These are phyloP conservation scores for Fusarium tupiense DNA, from an alignment of 2,329 filamentous ascomycete genomes.

Conservation along the genomic window DNA sequence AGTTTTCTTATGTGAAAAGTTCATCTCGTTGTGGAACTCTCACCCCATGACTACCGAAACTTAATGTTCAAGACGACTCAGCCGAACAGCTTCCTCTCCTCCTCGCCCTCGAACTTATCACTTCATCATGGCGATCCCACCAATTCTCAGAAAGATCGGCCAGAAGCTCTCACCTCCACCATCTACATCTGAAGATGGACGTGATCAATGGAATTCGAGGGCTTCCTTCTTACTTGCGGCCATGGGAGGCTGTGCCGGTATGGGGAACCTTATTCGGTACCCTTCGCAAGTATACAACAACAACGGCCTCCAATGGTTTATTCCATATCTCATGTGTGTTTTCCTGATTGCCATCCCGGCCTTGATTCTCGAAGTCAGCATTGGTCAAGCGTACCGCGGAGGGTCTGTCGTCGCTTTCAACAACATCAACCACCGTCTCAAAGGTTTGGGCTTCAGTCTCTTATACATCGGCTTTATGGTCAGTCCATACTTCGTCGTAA, in stretches of 20 bases:
- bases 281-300: constrained; percentile 69
- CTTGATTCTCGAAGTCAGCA: constrained; percentile 70
- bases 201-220: constrained; percentile 65
- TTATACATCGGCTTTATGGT: constrained; percentile 64
- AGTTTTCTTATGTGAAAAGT: background rate
- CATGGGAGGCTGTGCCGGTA: constrained; percentile 67
- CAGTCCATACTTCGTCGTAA: constrained; percentile 66
- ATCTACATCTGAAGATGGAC: constrained; percentile 51
- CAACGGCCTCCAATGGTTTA: constrained; percentile 68
- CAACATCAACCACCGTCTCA: constrained; percentile 62
- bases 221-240: constrained; percentile 65
- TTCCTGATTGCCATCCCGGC: constrained; percentile 66
- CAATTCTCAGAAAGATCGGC: constrained; percentile 45
- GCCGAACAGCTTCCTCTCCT: background rate
- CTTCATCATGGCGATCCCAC: constrained; percentile 30
- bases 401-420: constrained; percentile 65
- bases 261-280: constrained; percentile 67
- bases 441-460: constrained; percentile 62
- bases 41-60: background rate
- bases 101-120: background rate
- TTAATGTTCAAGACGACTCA: background rate
- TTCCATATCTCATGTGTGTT: constrained; percentile 65
- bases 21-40: background rate
- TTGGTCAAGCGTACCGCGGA: constrained; percentile 72
- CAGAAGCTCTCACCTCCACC: constrained; percentile 50